Base-by-base conservation (phyloP, 2,329 filamentous ascomycete genomes). In the Nemania sp. region DNA sequence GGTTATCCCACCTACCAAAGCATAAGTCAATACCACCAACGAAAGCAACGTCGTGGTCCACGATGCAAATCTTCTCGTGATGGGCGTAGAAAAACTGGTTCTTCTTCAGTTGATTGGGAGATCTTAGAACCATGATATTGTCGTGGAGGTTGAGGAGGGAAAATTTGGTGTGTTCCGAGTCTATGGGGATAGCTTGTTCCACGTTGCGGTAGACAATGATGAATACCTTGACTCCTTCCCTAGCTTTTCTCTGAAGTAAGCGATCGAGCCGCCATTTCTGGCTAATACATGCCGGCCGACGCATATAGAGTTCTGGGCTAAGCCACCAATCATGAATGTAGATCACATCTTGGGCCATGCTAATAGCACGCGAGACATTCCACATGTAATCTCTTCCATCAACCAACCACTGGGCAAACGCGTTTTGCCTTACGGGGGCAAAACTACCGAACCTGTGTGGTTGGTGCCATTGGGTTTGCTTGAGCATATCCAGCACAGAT, bases 271-370 rank as follows among this genome's bases (percentile, higher is more conserved):
- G 88, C 95, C 95, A 99, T 76, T 97, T 97, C 74, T 98, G 94
- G 72, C 93, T 97, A 76, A 98, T 97, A 47, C 91, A 92, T 21
- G 95, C 90, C 54, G 95, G 95, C 59, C 95, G 86, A 62, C 95
- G 87, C 87, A 98, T 89, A 78, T 99, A 99, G 46, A 99, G 79
- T 76, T 99, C 94, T 1, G 95, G 95, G 68, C 91, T 97, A 42
- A 99, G 79, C 95, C 95, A 99, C 95, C 95, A 99, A 75, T 98
- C 95, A 74, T 99, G 95, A 64, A 99, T 98, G 76, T 98, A 98
- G 68, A 99, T 94, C 63, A 98, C 94, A 78, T 98, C 95, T 70
- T 91, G 91, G 9, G 95, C 95, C 87, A 97, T 97, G 73, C 92
- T 95, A 70, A 99, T 96, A 12, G 95, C 95, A 65, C 94, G 87